A percentile compares a stretch with the other conserved stretches of the same genome.
phyloP scores from a whole-genome alignment of 2,329 filamentous ascomycete species.

The Akanthomyces dipterigenus region DNA sequence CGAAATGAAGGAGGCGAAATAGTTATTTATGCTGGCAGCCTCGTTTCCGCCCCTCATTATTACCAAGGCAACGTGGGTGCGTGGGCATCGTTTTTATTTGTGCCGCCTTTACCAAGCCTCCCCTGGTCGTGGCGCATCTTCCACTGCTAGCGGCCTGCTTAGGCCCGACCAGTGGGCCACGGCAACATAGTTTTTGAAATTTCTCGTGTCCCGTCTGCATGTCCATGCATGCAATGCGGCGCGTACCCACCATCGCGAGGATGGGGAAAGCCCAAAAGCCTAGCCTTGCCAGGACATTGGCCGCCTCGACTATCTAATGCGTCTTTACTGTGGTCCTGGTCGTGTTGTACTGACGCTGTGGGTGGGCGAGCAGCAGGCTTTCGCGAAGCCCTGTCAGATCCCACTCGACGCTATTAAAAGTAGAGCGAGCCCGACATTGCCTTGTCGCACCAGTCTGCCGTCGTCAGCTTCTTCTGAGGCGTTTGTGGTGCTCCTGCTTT shows the following conservation, averaged over 20 bases:
- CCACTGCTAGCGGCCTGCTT: neutral
- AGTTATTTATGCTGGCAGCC: neutral
- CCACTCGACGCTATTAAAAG: neutral
- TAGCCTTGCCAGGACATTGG: conserved; percentile 2
- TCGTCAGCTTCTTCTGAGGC: neutral
- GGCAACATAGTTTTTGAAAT: neutral
- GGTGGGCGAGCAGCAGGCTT: neutral
- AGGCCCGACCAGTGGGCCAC: neutral
- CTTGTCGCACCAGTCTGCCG: neutral
- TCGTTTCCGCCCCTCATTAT: neutral
- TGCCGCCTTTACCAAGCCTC: neutral
- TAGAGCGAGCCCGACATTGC: neutral
- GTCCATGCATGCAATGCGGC: neutral
- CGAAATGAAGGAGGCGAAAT: neutral
- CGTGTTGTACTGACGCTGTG: neutral
- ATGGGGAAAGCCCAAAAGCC: neutral
- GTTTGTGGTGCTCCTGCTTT: neutral
- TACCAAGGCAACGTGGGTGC: neutral
- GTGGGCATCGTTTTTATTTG: neutral
- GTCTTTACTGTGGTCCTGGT: neutral
- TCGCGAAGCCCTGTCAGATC: neutral
- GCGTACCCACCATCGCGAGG: neutral
- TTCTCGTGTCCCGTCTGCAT: neutral
- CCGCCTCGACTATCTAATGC: neutral
- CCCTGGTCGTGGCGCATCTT: neutral